Base-by-base conservation (phyloP, 2,329 filamentous ascomycete genomes). In the Fonsecaea pugnacius region DNA sequence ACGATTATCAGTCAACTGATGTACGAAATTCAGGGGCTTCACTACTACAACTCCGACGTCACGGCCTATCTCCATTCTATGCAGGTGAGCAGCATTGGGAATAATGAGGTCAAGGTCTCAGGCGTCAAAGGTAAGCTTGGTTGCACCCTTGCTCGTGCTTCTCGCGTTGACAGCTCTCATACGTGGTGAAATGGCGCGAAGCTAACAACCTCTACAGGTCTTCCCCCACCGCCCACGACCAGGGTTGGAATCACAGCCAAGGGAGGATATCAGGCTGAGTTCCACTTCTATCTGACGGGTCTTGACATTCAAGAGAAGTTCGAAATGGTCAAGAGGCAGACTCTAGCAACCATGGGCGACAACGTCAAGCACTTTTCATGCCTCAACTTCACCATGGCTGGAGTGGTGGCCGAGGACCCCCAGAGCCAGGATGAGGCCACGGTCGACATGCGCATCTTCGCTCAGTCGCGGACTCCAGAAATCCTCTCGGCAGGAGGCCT, bases 371-470 rank as follows among this genome's bases (percentile, higher is more conserved):
- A 64, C 60, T 76, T 84, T 54, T 78, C 84, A 3, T 81, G 2
- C 73, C 85, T 21, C 81, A 84, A 62, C 40, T 84, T 85, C 56
- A 82, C 84, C 70, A 70, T 78, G 46, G 32, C 78, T 5, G 78
- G 78, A n/a, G 71, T 75, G 0, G 74, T 78, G 4, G 71, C 70
- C 7, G 18, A 65, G 8, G 77, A 82, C 40, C 79, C 80, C 2
- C 57, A 65, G 1, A 75, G 67, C 14, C 79, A 82, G 68, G 67
- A 76, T 2, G 69, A 73, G 1, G 76, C 78, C 27, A 82, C 80
- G 4, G 79, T 77, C 2, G 79, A 79, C 63, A 70, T 81, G 55
- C 77, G 80, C 7, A 73, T 82, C 27, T 80, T 81, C 59, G 73
- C 76, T 1, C 77, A 80, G 67, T 75, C 79, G 12, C 70, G 72